These are phyloP conservation scores for Fusarium odoratissimum DNA, from an alignment of 2,329 filamentous ascomycete species.

Conservation along the genomic window DNA sequence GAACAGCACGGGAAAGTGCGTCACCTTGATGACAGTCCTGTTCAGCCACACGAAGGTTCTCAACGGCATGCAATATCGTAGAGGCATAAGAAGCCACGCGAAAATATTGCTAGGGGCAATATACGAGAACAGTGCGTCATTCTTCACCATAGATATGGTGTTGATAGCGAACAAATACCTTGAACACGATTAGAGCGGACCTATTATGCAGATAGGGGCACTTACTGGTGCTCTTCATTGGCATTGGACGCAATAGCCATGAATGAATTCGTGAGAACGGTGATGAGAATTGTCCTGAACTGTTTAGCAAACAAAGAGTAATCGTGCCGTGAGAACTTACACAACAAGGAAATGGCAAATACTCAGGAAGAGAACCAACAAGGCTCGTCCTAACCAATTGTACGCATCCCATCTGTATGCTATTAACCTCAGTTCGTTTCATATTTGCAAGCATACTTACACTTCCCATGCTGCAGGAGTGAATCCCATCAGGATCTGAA, in stretches of 20 bases:
- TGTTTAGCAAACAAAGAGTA: conserved; percentile 4
- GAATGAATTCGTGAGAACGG: conserved; percentile 95
- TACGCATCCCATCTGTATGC: conserved; percentile 72
- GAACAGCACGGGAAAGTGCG: conserved; percentile 89
- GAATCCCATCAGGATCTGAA: conserved; percentile 96
- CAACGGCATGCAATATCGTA: conserved; percentile 84
- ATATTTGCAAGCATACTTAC: conserved; percentile 55
- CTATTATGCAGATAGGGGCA: background rate
- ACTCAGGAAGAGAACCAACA: conserved; percentile 86
- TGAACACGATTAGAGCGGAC: conserved; percentile 17
- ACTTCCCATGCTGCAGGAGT: conserved; percentile 95
- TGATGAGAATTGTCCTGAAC: conserved; percentile 84
- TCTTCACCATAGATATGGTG: conserved; percentile 97
- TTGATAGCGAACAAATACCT: conserved; percentile 94
- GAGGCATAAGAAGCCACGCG: conserved; percentile 87
- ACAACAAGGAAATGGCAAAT: conserved; percentile 96
- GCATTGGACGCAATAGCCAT: conserved; percentile 95
- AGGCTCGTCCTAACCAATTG: conserved; percentile 79
- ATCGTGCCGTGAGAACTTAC: conserved; percentile 52
- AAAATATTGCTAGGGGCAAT: conserved; percentile 91
- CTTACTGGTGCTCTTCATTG: conserved; percentile 84
- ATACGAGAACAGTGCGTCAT: conserved; percentile 95
- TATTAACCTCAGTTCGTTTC: conserved; percentile 23
- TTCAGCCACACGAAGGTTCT: conserved; percentile 86
- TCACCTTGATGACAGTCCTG: conserved; percentile 89